phyloP scores from a whole-genome alignment of 306 rosid genomes.

The Glycine soja region DNA sequence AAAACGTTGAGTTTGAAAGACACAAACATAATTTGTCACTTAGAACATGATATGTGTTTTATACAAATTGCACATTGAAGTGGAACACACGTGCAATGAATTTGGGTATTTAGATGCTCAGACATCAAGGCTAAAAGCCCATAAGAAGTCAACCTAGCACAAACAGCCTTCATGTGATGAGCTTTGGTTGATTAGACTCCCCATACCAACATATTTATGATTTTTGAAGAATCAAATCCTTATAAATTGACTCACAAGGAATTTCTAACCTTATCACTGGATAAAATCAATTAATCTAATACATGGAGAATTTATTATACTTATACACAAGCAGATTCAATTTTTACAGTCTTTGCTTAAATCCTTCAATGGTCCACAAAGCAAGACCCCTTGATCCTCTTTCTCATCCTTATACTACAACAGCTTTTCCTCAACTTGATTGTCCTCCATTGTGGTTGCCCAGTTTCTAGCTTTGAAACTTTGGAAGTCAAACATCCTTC shows the following conservation, averaged over 20 bases:
- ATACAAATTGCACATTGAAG: slow-evolving; percentile 15
- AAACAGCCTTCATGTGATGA: neutral
- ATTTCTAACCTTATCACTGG: neutral
- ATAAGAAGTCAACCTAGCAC: neutral
- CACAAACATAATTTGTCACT: slow-evolving; percentile 24
- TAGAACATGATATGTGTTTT: slow-evolving; percentile 22
- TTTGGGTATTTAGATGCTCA: slow-evolving; percentile 25
- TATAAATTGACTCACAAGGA: neutral
- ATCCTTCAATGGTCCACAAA: neutral
- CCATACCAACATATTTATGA: neutral
- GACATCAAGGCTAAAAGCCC: slow-evolving; percentile 37
- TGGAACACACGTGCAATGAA: slow-evolving; percentile 43
- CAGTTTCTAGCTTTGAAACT: neutral
- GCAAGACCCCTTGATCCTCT: neutral
- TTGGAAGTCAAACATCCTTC: slow-evolving; percentile 24
- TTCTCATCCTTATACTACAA: neutral
- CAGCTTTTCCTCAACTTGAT: slow-evolving; percentile 24
- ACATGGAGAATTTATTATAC: neutral
- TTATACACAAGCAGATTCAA: neutral
- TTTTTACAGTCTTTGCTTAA: neutral
- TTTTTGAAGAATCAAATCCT: slow-evolving; percentile 3
- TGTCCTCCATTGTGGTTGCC: neutral
- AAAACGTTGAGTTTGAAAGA: slow-evolving; percentile 42
- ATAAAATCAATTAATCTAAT: neutral
- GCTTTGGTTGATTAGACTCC: slow-evolving; percentile 18